phyloP scores from a whole-genome alignment of 768 basidiomycete species.

The Leccinellum luteum region DNA sequence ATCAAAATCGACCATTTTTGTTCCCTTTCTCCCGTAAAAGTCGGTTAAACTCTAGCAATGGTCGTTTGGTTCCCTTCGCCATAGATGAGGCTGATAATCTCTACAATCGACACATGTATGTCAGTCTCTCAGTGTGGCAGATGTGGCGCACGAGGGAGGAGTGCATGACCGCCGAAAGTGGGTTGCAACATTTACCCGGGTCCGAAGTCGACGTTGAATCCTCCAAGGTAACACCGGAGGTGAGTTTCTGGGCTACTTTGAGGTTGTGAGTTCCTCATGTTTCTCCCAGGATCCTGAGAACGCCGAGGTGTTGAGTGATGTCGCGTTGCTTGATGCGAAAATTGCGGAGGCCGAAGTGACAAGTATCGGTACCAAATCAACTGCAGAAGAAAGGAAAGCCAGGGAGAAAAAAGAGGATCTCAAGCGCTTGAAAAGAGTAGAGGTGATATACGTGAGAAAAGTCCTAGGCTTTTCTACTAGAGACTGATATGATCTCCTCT shows the following conservation, averaged over 20 bases:
- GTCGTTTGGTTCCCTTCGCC: constrained; percentile 84
- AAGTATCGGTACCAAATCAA: constrained; percentile 48
- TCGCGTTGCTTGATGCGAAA: constrained; percentile 68
- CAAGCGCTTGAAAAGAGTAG: constrained; percentile 84
- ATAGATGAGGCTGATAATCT: constrained; percentile 94
- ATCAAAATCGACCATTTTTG: constrained; percentile 89
- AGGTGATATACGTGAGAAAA: constrained; percentile 85
- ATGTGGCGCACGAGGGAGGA: constrained; percentile 97
- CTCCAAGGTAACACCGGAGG: constrained; percentile 45
- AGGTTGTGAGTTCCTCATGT: neutral
- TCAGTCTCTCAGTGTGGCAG: constrained; percentile 85
- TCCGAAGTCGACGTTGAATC: constrained; percentile 56
- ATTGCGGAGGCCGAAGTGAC: constrained; percentile 62
- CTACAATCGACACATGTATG: constrained; percentile 86
- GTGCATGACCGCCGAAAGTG: constrained; percentile 91
- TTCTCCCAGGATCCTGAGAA: constrained; percentile 51
- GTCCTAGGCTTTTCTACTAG: neutral
- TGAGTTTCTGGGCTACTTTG: constrained; percentile 18
- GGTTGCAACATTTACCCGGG: constrained; percentile 77
- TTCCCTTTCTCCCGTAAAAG: constrained; percentile 86
- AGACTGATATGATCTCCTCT: constrained; percentile 3
- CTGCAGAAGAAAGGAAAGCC: constrained; percentile 55
- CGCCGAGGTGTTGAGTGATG: constrained; percentile 66
- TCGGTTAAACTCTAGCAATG: constrained; percentile 48
- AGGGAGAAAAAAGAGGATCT: constrained; percentile 76